Percentiles rank a stretch among this genome's conserved stretches.
Evolutionary conservation across 2,329 filamentous ascomycete species (phyloP).

Genomic region (Fusarium scirpi): DNA sequence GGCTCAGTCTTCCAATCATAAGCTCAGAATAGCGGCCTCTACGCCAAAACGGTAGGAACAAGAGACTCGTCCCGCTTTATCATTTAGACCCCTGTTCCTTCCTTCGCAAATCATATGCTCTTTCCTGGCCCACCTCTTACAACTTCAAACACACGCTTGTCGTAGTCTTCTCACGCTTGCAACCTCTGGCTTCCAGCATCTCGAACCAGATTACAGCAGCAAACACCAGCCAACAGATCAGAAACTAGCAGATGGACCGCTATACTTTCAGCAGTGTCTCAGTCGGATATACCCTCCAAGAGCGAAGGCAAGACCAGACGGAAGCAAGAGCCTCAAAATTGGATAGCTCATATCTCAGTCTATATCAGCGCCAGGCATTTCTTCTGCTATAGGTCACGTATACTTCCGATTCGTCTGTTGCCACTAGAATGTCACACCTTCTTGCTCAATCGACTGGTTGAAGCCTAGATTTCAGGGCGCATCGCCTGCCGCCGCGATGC

Average conservation of each 20-base stretch:
- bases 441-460: conserved; percentile 12
- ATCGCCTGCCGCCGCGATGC: conserved; percentile 29
- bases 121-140: conserved; percentile 30
- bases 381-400: conserved; percentile 19
- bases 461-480: conserved; percentile 21
- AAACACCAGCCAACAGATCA: conserved; percentile 20
- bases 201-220: conserved; percentile 20
- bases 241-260: conserved; percentile 8
- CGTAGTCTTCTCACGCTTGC: conserved; percentile 30
- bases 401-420: conserved; percentile 26
- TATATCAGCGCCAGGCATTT: conserved; percentile 32
- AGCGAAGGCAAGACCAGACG: conserved; percentile 10
- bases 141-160: conserved; percentile 48
- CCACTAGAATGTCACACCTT: conserved; percentile 23
- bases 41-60: conserved; percentile 44
- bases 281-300: conserved; percentile 40
- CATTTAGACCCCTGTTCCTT: conserved; percentile 27
- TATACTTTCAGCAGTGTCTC: conserved; percentile 11
- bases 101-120: conserved; percentile 43
- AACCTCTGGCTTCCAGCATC: conserved; percentile 26
- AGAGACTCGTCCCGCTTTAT: conserved; percentile 41
- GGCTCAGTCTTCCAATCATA: conserved; percentile 30
- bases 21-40: conserved; percentile 14
- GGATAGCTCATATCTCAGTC: conserved; percentile 23
- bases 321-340: conserved; percentile 15